phyloP scores from a whole-genome alignment of 352 stramenopile species.

The Phytophthora sp. region DNA sequence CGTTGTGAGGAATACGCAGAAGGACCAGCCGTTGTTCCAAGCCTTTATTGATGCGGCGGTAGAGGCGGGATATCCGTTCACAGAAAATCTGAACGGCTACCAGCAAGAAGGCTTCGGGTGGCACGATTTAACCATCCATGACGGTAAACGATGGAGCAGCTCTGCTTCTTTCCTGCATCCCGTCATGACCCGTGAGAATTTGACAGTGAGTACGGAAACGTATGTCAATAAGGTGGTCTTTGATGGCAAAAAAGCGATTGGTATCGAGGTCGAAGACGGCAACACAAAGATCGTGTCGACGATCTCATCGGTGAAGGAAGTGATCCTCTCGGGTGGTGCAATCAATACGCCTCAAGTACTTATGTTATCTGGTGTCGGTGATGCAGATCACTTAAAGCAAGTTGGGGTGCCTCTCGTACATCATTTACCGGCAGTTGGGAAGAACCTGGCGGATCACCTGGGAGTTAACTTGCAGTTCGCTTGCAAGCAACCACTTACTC shows the following conservation, averaged over 20 bases:
- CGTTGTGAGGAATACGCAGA: constrained; percentile 64
- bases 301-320: constrained; percentile 72
- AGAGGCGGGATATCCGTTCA: constrained; percentile 81
- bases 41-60: constrained; percentile 85
- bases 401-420: constrained; percentile 72
- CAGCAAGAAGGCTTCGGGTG: constrained; percentile 87
- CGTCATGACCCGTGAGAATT: constrained; percentile 57
- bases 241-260: constrained; percentile 70
- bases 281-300: constrained; percentile 51
- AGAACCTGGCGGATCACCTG: constrained; percentile 88
- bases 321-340: constrained; percentile 84
- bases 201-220: constrained; percentile 81
- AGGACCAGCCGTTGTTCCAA: constrained; percentile 80
- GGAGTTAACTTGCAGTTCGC: constrained; percentile 87
- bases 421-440: constrained; percentile 71
- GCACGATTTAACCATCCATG: constrained; percentile 86
- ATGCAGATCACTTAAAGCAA: constrained; percentile 70
- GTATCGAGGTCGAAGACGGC: constrained; percentile 68
- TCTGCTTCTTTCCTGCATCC: constrained; percentile 73
- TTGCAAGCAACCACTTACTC: constrained; percentile 84
- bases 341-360: constrained; percentile 88
- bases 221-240: constrained; percentile 85
- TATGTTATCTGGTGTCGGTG: constrained; percentile 82
- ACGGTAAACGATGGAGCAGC: constrained; percentile 74
- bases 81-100: constrained; percentile 86